Evolutionary conservation across 208 protist genomes (phyloP).

Genomic region (Leishmania lainsoni): DNA sequence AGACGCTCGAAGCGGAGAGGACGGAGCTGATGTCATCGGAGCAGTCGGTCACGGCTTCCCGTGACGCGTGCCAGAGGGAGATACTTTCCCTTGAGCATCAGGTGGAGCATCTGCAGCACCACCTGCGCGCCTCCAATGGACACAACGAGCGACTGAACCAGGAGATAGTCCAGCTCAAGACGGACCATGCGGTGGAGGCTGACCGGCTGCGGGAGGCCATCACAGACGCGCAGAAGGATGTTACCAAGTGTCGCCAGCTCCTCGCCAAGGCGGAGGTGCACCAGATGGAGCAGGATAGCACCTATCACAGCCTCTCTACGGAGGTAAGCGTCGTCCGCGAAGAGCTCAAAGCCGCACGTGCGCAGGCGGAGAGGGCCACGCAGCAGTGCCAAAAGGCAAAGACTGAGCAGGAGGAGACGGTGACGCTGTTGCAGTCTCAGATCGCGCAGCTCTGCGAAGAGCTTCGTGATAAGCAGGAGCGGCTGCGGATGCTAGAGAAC

Average conservation of each 20-base stretch:
- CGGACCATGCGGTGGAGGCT: slow-evolving; percentile 40
- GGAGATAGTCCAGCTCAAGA: slow-evolving; percentile 52
- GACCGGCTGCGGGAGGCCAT: slow-evolving; percentile 47
- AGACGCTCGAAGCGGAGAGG: slow-evolving; percentile 40
- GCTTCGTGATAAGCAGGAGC: slow-evolving; percentile 36
- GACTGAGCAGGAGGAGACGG: slow-evolving; percentile 44
- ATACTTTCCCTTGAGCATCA: slow-evolving; percentile 37
- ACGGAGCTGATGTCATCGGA: slow-evolving; percentile 35
- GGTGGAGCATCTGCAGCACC: slow-evolving; percentile 41
- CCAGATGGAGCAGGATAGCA: slow-evolving; percentile 39
- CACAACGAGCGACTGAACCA: slow-evolving; percentile 61
- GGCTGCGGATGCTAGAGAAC: slow-evolving; percentile 34
- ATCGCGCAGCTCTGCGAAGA: slow-evolving; percentile 56
- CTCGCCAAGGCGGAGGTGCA: slow-evolving; percentile 53
- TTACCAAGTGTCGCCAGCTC: slow-evolving; percentile 43
- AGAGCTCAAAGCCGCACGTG: slow-evolving; percentile 30
- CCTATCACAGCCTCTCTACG: slow-evolving; percentile 29
- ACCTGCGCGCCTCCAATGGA: slow-evolving; percentile 46
- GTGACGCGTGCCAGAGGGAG: slow-evolving; percentile 39
- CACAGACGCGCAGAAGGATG: slow-evolving; percentile 53
- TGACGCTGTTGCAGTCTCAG: slow-evolving; percentile 44
- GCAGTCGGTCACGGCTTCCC: slow-evolving; percentile 27
- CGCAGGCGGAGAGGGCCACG: slow-evolving; percentile 31
- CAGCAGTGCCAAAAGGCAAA: slow-evolving; percentile 41
- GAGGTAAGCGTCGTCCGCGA: slow-evolving; percentile 28